Percentiles rank a stretch among this genome's conserved stretches.
Evolutionary conservation across 169 alveolate genomes (phyloP).

Genomic region (Plasmodium gallinaceum): DNA sequence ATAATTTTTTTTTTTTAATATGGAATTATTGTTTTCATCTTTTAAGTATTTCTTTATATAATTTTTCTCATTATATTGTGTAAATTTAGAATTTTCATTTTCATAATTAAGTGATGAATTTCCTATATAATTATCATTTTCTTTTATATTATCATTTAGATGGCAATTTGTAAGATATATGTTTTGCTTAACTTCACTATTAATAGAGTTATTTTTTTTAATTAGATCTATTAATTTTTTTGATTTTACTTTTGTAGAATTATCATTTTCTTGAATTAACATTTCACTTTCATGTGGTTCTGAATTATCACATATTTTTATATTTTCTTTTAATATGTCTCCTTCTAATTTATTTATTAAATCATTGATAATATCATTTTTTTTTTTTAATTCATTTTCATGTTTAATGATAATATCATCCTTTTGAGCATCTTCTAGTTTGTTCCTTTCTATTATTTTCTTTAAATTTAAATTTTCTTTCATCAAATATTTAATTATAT

Average conservation of each 20-base stretch:
- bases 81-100: neutral
- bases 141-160: neutral
- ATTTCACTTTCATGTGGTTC: neutral
- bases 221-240: too few relatives aligned
- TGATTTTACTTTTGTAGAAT: neutral
- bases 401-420: constrained; percentile 33
- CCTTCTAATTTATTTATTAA: neutral
- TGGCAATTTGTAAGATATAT: neutral
- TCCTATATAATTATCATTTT: neutral
- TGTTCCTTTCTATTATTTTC: constrained; percentile 37
- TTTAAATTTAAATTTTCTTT: constrained; percentile 73
- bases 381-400: constrained; percentile 65
- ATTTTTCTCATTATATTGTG: neutral
- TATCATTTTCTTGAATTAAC: neutral
- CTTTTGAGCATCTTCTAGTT: constrained; percentile 19
- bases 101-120: neutral
- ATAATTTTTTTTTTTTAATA: neutral
- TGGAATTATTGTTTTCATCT: neutral
- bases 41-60: neutral
- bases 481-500: constrained; percentile 38
- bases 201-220: neutral
- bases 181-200: neutral
- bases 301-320: neutral
- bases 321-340: constrained; percentile 10
- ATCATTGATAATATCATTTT: constrained; percentile 50